Conservation (phyloP, 345 rosid genomes). For the Populus deltoides region DNA sequence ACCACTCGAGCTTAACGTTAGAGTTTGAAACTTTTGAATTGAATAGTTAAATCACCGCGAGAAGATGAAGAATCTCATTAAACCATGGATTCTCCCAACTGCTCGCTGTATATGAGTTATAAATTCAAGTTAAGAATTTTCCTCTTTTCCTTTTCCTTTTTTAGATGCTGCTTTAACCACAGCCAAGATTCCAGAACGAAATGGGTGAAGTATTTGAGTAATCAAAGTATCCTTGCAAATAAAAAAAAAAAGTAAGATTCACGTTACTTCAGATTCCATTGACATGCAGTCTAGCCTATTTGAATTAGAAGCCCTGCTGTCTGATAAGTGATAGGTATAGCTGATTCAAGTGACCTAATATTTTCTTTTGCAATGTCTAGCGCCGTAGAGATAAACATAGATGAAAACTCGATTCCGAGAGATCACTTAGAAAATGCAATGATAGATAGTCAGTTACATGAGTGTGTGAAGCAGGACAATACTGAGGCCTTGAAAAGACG, state of each 20-base stretch:
- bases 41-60: too few species aligned
- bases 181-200: neutral
- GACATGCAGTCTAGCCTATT: neutral
- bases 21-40: too few species aligned
- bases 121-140: neutral
- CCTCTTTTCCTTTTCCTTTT: neutral
- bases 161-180: neutral
- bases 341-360: too few species aligned
- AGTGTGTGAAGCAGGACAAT: neutral
- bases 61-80: too few species aligned
- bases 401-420: too few species aligned
- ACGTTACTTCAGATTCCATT: neutral
- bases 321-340: too few species aligned
- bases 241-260: neutral
- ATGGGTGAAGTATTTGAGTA: neutral
- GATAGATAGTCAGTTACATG: neutral
- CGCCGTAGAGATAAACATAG: neutral
- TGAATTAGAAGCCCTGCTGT: too few species aligned
- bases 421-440: neutral
- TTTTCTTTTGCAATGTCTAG: neutral
- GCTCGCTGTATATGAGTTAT: too few species aligned
- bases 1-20: too few species aligned
- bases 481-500: neutral
- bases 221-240: neutral
- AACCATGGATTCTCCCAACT: too few species aligned